Percentiles rank a stretch among this genome's conserved stretches.
Conservation (phyloP, 257 asterid genomes). For the Asclepias syriaca region DNA sequence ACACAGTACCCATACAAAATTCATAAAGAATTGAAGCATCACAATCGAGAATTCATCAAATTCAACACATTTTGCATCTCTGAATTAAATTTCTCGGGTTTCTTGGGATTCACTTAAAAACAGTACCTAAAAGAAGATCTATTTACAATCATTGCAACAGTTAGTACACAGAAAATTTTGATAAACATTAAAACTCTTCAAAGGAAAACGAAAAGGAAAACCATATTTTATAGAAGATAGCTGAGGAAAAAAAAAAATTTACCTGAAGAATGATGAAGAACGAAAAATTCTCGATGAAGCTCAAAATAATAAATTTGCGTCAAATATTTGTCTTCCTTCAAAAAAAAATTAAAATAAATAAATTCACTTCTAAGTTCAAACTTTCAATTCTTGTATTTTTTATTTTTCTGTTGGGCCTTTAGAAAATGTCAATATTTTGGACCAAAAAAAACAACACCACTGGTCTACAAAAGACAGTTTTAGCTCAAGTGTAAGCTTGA, state of each 20-base stretch:
- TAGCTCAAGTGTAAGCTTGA: too few relatives aligned
- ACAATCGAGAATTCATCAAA: conserved; percentile 17
- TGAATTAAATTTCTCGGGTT: not conserved
- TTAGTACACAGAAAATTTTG: not conserved
- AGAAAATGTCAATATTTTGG: not conserved
- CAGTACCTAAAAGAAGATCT: conserved; percentile 14
- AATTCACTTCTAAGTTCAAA: too few relatives aligned
- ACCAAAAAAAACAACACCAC: not conserved
- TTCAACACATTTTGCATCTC: conserved; percentile 29
- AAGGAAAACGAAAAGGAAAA: not conserved
- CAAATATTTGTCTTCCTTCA: not conserved
- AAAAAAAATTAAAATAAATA: not conserved
- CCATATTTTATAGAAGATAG: not conserved
- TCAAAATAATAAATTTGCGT: conserved; percentile 10
- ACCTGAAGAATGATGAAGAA: conserved; percentile 9
- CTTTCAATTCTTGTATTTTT: not conserved
- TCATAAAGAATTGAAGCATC: not conserved
- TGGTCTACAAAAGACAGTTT: too few relatives aligned
- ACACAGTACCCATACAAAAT: conserved; percentile 1
- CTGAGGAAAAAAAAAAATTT: conserved; percentile 4
- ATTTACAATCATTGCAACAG: not conserved
- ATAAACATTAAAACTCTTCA: not conserved
- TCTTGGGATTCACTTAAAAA: conserved; percentile 16
- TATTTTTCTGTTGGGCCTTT: not conserved
- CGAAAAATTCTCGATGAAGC: conserved; percentile 2